Evolutionary conservation across 129 eudicot species (phyloP), one percentile per base, ranked within the genome.

Genomic region (Logfia minima): DNA sequence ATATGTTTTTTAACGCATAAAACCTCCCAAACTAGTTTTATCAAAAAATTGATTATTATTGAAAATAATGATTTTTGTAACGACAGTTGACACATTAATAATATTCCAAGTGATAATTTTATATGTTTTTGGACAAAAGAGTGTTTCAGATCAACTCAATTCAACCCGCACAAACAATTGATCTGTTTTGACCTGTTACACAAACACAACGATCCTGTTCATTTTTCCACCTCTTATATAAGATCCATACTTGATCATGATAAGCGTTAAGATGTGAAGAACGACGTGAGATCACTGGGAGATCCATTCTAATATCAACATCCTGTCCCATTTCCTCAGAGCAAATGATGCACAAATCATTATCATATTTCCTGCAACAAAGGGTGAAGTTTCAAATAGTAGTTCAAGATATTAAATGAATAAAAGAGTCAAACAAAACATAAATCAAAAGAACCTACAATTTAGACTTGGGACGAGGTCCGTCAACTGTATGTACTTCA

Each of bases 391-490:
- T 58, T 58, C 63, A 26, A 65, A 6, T 65, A 65, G 10, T 29
- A 6, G 31, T 14, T 65, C 8, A 18, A 65, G 22, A 65, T 26
- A 43, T 9, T 16, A 60, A 16, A 23, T 60, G 8, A 26, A 10
- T 4, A 63, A 2, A 63, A 4, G 19, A 32, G 43, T 29, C 69
- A 19, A 21, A 18, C 21, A 65, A 29, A 16, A 17, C 69, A 31
- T 26, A 65, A 2, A 5, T 29, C 8, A 11, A 28, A 24, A 29
- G 21, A 65, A 32, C 69, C 6, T 65, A 65, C 43, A 13, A n/a
- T 31, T 65, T 29, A 2, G 96, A 90, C 83, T 88, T 90, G 69
- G 81, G 88, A 72, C 98, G 86, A 8, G 92, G 87, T 39, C 98
- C 93, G 70, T 75, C 77, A 70, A 92, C 90, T 1, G 93, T 92